These are phyloP conservation scores for Dothistroma pini DNA, from an alignment of 2,329 filamentous ascomycete genomes.

Conservation along the genomic window DNA sequence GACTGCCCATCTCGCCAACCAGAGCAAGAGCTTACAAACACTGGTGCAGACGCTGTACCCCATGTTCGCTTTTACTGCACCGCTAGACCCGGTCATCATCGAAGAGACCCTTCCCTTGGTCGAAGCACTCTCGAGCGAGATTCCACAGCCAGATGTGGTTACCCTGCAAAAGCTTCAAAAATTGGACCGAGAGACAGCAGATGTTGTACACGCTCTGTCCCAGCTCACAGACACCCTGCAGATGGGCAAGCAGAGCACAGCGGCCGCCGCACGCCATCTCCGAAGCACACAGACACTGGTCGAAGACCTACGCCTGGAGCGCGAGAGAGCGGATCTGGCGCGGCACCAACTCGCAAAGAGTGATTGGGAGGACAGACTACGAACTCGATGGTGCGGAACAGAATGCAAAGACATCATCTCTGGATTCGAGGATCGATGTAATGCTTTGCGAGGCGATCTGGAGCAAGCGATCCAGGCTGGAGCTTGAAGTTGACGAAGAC, in stretches of 20 bases:
- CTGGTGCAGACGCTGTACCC: constrained; percentile 66
- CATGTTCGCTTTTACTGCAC: constrained; percentile 53
- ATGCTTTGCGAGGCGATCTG: constrained; percentile 62
- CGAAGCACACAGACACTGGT: constrained; percentile 81
- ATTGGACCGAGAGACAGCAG: constrained; percentile 61
- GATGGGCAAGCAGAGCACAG: constrained; percentile 86
- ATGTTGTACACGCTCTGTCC: constrained; percentile 75
- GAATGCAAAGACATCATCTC: constrained; percentile 85
- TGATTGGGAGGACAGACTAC: constrained; percentile 74
- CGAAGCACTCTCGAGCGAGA: constrained; percentile 59
- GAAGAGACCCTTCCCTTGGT: constrained; percentile 68
- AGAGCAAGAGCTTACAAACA: constrained; percentile 71
- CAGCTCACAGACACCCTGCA: constrained; percentile 88
- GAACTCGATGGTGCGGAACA: constrained; percentile 73
- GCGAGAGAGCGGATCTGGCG: constrained; percentile 77
- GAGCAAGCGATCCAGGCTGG: constrained; percentile 8
- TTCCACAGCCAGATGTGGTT: constrained; percentile 64
- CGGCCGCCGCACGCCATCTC: constrained; percentile 73
- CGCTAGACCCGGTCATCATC: constrained; percentile 61
- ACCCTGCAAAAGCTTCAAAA: constrained; percentile 65
- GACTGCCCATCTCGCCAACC: constrained; percentile 69
- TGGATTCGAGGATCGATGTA: constrained; percentile 88
- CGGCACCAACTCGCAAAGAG: constrained; percentile 75
- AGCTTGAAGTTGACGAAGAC: not conserved
- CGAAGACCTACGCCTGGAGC: constrained; percentile 76